Evolutionary conservation across 495 filamentous ascomycete species (phyloP).

Genomic region (Melanomma pulvis-pyrius): DNA sequence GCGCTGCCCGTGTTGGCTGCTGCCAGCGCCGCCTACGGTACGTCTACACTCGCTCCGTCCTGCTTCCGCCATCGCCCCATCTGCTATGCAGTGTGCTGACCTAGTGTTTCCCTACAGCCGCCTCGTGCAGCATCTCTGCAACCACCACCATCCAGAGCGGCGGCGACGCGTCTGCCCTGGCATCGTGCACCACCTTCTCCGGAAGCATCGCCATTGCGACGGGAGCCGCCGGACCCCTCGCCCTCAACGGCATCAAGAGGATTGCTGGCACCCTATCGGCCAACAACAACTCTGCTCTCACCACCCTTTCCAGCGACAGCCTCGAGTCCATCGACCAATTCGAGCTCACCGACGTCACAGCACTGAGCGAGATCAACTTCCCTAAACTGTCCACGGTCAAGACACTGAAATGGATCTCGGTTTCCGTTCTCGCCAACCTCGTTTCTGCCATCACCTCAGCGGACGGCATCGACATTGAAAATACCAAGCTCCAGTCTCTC

Average conservation of each 20-base stretch:
- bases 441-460: slow-evolving; percentile 56
- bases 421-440: slow-evolving; percentile 70
- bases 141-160: slow-evolving; percentile 63
- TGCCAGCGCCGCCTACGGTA: slow-evolving; percentile 67
- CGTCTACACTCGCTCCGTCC: slow-evolving; percentile 40
- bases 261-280: slow-evolving; percentile 72
- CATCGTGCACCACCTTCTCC: slow-evolving; percentile 66
- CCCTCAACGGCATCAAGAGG: slow-evolving; percentile 57
- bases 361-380: slow-evolving; percentile 66
- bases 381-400: slow-evolving; percentile 63
- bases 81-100: not conserved
- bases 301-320: slow-evolving; percentile 54
- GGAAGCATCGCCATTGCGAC: slow-evolving; percentile 70
- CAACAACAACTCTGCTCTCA: slow-evolving; percentile 61
- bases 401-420: slow-evolving; percentile 67
- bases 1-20: slow-evolving; percentile 74
- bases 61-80: not conserved
- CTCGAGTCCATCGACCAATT: slow-evolving; percentile 64
- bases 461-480: slow-evolving; percentile 68
- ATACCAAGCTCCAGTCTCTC: slow-evolving; percentile 76
- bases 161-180: slow-evolving; percentile 70
- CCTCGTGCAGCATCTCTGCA: slow-evolving; percentile 53
- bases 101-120: slow-evolving; percentile 20
- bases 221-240: slow-evolving; percentile 54
- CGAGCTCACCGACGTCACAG: slow-evolving; percentile 59